These are phyloP conservation scores for Gonapodya sp. DNA, from an alignment of 192 early-diverging fungal species.

Conservation along the genomic window DNA sequence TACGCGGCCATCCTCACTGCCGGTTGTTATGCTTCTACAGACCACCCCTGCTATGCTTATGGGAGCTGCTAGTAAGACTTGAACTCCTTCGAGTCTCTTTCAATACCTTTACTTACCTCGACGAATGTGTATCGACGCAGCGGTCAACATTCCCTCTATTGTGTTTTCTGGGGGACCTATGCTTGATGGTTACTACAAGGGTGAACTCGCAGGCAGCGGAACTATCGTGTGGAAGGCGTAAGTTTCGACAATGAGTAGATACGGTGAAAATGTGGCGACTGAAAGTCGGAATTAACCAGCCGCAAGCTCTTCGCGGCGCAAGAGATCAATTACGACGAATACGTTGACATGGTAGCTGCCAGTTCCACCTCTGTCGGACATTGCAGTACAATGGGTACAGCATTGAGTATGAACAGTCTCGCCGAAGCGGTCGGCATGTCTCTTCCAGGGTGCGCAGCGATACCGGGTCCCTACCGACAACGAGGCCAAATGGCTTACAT, in stretches of 20 bases:
- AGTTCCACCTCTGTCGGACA: background rate
- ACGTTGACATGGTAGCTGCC: constrained; percentile 7
- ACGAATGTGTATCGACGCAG: too few species aligned
- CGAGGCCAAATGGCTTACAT: constrained; percentile 10
- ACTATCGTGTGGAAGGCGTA: background rate
- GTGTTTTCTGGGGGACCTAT: constrained; percentile 7
- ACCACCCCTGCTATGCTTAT: constrained; percentile 6
- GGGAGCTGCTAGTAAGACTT: constrained; percentile 2
- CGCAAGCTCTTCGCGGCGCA: background rate
- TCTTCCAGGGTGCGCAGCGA: background rate
- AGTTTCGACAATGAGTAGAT: background rate
- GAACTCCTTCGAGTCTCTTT: too few species aligned
- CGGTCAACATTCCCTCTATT: background rate
- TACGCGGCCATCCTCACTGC: background rate
- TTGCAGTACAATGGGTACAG: constrained; percentile 5
- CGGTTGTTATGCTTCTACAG: background rate
- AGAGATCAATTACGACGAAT: constrained; percentile 1
- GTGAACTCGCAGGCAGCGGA: constrained; percentile 5
- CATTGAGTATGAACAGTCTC: background rate
- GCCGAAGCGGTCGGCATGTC: background rate
- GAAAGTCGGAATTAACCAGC: background rate
- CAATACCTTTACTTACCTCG: too few species aligned
- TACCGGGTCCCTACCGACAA: background rate
- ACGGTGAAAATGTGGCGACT: background rate
- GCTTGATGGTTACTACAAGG: constrained; percentile 1